phyloP scores from a whole-genome alignment of 2,329 filamentous ascomycete species.

The Stromatinia cepivora region DNA sequence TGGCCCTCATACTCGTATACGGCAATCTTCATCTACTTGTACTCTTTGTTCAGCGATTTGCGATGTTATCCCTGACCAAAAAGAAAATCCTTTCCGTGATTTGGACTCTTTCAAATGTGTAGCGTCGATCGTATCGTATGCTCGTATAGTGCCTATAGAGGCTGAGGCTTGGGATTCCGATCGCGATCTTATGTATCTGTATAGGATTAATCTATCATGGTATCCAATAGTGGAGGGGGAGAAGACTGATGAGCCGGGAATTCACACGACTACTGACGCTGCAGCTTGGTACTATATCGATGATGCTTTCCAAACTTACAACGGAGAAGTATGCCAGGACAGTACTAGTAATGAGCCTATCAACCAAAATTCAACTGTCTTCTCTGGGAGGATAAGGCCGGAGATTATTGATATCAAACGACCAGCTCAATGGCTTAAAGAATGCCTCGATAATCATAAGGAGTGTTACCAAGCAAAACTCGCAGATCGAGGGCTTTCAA shows the following conservation, averaged over 20 bases:
- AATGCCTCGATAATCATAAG: neutral
- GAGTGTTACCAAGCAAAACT: neutral
- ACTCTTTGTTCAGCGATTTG: neutral
- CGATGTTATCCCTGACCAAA: neutral
- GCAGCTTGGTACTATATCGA: neutral
- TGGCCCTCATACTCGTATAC: neutral
- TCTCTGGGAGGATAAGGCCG: neutral
- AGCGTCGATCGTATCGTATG: neutral
- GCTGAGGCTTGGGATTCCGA: neutral
- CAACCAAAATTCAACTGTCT: neutral
- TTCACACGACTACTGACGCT: neutral
- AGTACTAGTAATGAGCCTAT: neutral
- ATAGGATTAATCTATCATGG: neutral
- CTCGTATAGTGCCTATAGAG: neutral
- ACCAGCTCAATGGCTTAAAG: neutral
- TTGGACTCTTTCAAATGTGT: neutral
- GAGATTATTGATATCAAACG: neutral
- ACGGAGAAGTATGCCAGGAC: neutral
- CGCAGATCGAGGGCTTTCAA: neutral
- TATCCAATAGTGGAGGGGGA: neutral
- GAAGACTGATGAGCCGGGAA: neutral
- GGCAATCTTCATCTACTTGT: neutral
- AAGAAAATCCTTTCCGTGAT: neutral
- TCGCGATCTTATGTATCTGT: constrained; percentile 1
- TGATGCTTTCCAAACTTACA: neutral